phyloP scores from a whole-genome alignment of 768 basidiomycete species.

The Phaeolepiota aurea region DNA sequence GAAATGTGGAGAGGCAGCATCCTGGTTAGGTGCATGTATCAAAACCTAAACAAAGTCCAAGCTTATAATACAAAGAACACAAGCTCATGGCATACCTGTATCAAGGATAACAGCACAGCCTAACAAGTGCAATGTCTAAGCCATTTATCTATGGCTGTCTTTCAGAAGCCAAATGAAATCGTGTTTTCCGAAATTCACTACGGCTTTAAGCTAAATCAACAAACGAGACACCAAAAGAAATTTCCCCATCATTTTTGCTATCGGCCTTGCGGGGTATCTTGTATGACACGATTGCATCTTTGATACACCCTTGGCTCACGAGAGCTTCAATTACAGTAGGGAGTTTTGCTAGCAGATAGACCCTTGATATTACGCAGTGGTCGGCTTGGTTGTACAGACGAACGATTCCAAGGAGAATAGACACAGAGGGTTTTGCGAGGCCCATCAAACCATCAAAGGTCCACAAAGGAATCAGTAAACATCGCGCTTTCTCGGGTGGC shows the following conservation, averaged over 20 bases:
- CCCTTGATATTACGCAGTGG: too few relatives aligned
- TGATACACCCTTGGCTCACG: conserved; percentile 45
- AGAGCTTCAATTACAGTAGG: conserved; percentile 70
- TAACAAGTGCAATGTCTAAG: too few relatives aligned
- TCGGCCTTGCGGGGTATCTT: conserved; percentile 74
- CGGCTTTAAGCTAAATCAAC: conserved; percentile 2
- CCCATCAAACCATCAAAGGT: conserved; percentile 76
- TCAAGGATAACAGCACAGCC: too few relatives aligned
- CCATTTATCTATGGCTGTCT: too few relatives aligned
- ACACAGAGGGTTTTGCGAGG: conserved; percentile 45
- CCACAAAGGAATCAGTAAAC: conserved; percentile 27
- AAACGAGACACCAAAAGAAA: conserved; percentile 71
- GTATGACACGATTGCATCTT: conserved; percentile 64
- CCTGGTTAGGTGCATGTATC: too few relatives aligned
- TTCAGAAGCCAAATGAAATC: too few relatives aligned
- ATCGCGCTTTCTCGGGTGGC: conserved; percentile 50
- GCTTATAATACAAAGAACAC: too few relatives aligned
- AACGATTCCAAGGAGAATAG: background rate
- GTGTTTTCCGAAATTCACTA: too few relatives aligned
- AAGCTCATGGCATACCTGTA: too few relatives aligned
- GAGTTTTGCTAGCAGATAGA: conserved; percentile 58
- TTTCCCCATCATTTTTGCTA: conserved; percentile 63
- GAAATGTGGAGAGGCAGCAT: too few relatives aligned
- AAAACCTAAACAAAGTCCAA: too few relatives aligned
- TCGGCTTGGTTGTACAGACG: background rate